Conservation (phyloP, 2,329 filamentous ascomycete species). For the Paecilomyces sp. region DNA sequence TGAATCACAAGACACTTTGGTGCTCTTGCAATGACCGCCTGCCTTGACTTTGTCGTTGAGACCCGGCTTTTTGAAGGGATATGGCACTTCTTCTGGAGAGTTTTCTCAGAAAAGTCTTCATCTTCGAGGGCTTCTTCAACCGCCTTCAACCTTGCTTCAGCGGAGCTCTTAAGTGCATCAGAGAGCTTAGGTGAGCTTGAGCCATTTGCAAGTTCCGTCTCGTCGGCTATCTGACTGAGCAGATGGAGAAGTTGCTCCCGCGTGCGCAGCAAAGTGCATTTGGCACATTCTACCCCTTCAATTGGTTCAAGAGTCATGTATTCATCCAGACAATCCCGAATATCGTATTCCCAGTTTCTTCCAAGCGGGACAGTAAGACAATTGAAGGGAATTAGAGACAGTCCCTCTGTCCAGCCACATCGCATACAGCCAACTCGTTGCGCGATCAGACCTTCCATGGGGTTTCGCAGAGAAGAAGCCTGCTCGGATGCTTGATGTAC, state of each 20-base stretch:
- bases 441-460: conserved; percentile 78
- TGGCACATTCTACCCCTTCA: conserved; percentile 81
- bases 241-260: conserved; percentile 47
- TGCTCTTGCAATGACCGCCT: conserved; percentile 75
- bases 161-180: conserved; percentile 33
- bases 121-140: conserved; percentile 67
- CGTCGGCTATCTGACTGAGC: conserved; percentile 33
- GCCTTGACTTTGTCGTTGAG: conserved; percentile 77
- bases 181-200: conserved; percentile 19
- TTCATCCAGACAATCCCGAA: conserved; percentile 73
- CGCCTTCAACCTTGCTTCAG: conserved; percentile 51
- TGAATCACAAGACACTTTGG: conserved; percentile 78
- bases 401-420: conserved; percentile 80
- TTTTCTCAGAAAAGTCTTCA: conserved; percentile 70
- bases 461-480: conserved; percentile 52
- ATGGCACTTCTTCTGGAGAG: conserved; percentile 56
- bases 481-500: conserved; percentile 8
- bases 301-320: conserved; percentile 82
- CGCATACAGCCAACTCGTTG: conserved; percentile 81
- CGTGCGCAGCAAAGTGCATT: conserved; percentile 69
- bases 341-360: conserved; percentile 55
- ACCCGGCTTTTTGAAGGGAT: conserved; percentile 62
- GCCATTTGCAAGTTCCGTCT: conserved; percentile 15
- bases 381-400: conserved; percentile 89
- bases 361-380: conserved; percentile 83